These are phyloP conservation scores for Mycena capillaripes DNA, from an alignment of 768 basidiomycete species.

Conservation along the genomic window DNA sequence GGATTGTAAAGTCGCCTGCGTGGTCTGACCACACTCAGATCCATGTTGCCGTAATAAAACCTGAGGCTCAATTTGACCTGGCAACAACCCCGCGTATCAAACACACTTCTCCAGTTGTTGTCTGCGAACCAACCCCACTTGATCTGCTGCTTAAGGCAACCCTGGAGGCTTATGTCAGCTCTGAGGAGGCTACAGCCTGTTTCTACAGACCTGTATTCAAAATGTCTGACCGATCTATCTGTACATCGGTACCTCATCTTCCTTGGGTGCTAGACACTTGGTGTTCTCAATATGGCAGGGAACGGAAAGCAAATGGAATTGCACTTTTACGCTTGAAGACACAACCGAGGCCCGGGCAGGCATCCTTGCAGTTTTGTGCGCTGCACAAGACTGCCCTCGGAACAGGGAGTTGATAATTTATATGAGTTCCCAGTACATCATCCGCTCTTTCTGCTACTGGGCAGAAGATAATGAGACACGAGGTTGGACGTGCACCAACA, in stretches of 20 bases:
- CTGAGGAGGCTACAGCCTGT: not conserved
- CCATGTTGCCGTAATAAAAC: not conserved
- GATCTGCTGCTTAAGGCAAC: not conserved
- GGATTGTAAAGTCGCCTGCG: not conserved
- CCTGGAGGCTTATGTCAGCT: not conserved
- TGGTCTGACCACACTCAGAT: constrained; percentile 18
- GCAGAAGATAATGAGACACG: not conserved
- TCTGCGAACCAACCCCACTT: not conserved
- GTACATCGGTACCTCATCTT: not conserved
- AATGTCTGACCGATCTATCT: not conserved
- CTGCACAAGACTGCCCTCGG: not conserved
- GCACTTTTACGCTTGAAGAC: no score
- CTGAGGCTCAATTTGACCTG: not conserved
- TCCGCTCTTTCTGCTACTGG: constrained; percentile 13
- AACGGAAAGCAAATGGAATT: not conserved
- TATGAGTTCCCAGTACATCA: not conserved
- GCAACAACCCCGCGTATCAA: not conserved
- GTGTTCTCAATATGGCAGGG: not conserved
- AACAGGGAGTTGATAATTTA: not conserved
- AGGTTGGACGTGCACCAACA: constrained; percentile 3
- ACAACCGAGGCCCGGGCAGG: not conserved
- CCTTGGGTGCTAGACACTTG: no score
- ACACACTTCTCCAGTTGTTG: not conserved
- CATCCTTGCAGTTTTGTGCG: not conserved
- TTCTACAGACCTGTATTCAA: not conserved